Percentiles rank a stretch among this genome's conserved stretches.
phyloP scores from a whole-genome alignment of 495 filamentous ascomycete species.

The Thozetella sp. region DNA sequence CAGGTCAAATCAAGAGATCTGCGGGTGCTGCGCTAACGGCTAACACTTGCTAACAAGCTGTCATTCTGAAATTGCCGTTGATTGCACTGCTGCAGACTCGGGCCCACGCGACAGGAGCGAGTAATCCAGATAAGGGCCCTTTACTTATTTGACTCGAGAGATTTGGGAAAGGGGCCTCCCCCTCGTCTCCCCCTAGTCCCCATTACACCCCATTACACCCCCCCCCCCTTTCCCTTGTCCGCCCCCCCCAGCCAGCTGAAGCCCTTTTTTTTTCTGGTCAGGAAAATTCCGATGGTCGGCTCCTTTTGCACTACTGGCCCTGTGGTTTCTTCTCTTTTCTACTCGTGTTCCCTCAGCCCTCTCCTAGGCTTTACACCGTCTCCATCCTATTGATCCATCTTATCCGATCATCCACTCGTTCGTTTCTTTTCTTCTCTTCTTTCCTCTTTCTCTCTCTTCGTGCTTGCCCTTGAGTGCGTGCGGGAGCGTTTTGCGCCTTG shows the following conservation, averaged over 20 bases:
- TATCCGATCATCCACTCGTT: not conserved
- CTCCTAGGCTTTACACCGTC: not conserved
- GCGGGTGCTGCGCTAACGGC: not conserved
- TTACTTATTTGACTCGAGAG: not conserved
- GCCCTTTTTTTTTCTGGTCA: not conserved
- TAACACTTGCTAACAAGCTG: not conserved
- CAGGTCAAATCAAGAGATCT: not conserved
- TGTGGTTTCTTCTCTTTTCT: not conserved
- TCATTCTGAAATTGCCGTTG: not conserved
- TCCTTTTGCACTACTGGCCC: not conserved
- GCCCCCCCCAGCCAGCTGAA: not conserved
- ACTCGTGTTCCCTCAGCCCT: not conserved
- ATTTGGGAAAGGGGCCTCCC: not conserved
- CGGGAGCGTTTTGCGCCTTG: too few relatives aligned
- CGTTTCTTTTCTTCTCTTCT: slow-evolving; percentile 1
- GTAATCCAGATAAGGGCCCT: not conserved
- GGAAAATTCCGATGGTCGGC: slow-evolving; percentile 1
- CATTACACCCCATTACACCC: too few relatives aligned
- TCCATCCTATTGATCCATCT: slow-evolving; percentile 1
- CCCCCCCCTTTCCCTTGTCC: too few relatives aligned
- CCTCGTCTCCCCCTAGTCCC: too few relatives aligned
- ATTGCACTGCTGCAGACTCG: not conserved
- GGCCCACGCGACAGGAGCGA: not conserved
- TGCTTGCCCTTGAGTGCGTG: slow-evolving; percentile 2
- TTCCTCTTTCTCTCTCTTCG: not conserved